phyloP scores from a whole-genome alignment of 805 yeast species.

The Candida broadrunensis region DNA sequence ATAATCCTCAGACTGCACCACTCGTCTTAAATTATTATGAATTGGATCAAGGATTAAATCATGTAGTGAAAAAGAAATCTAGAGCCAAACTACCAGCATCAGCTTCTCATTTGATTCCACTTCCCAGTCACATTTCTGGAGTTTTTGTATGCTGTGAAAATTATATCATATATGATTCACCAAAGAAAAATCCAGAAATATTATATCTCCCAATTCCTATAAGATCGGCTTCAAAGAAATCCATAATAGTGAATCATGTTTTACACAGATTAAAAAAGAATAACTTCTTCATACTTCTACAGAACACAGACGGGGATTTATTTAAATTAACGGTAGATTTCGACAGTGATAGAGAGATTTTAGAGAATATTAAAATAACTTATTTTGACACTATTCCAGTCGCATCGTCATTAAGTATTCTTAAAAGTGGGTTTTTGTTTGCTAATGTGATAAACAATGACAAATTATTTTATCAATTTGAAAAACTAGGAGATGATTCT shows the following conservation, averaged over 20 bases:
- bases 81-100: constrained; percentile 16
- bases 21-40: constrained; percentile 64
- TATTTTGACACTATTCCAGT: constrained; percentile 78
- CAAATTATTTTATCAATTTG: constrained; percentile 74
- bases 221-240: constrained; percentile 22
- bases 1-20: constrained; percentile 5
- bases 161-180: constrained; percentile 49
- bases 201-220: constrained; percentile 54
- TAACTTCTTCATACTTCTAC: constrained; percentile 66
- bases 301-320: constrained; percentile 69
- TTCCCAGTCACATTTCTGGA: constrained; percentile 76
- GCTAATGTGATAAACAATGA: constrained; percentile 63
- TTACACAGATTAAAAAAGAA: constrained; percentile 62
- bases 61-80: constrained; percentile 49
- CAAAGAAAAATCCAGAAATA: constrained; percentile 15
- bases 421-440: constrained; percentile 74
- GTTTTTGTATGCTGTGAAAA: constrained; percentile 61
- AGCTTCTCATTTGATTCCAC: constrained; percentile 54
- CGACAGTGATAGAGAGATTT: constrained; percentile 41
- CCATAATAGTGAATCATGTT: constrained; percentile 51
- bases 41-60: constrained; percentile 82
- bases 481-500: constrained; percentile 63
- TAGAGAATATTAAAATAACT: constrained; percentile 45
- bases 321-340: constrained; percentile 57
- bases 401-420: constrained; percentile 52